phyloP scores from a whole-genome alignment of 352 stramenopile species.

The Pythium periplocum region DNA sequence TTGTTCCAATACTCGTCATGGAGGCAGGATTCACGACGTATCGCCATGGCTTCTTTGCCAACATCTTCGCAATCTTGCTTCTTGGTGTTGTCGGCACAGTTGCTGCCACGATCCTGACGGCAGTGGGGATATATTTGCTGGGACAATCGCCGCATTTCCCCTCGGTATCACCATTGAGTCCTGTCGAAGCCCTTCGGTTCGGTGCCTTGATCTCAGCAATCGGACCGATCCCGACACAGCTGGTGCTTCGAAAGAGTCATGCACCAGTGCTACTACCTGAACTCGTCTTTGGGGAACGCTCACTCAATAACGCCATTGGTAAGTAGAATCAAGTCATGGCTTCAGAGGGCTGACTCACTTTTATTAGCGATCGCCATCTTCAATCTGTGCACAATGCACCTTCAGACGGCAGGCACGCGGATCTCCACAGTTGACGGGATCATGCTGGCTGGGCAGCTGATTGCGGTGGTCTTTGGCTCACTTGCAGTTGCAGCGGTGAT shows the following conservation, averaged over 20 bases:
- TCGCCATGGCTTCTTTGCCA: conserved; percentile 49
- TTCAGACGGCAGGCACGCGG: conserved; percentile 25
- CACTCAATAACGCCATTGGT: conserved; percentile 82
- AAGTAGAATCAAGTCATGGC: conserved; percentile 24
- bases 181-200: conserved; percentile 84
- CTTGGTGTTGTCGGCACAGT: conserved; percentile 44
- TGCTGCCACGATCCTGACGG: conserved; percentile 36
- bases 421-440: conserved; percentile 10
- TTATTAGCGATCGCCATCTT: conserved; percentile 23
- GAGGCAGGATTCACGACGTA: conserved; percentile 57
- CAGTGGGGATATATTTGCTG: conserved; percentile 32
- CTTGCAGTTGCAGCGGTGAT: conserved; percentile 33
- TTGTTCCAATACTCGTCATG: conserved; percentile 59
- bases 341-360: neutral
- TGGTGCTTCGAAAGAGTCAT: conserved; percentile 88
- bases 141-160: conserved; percentile 16
- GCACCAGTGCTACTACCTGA: conserved; percentile 42
- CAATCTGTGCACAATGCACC: conserved; percentile 18
- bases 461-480: conserved; percentile 33
- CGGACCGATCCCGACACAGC: conserved; percentile 89
- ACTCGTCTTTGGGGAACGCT: conserved; percentile 89
- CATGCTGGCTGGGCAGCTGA: conserved; percentile 12
- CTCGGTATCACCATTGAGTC: conserved; percentile 3
- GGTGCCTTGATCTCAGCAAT: conserved; percentile 90
- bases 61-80: conserved; percentile 35